These are phyloP conservation scores for Blastomyces parvus DNA, from an alignment of 2,329 filamentous ascomycete species.

Conservation along the genomic window DNA sequence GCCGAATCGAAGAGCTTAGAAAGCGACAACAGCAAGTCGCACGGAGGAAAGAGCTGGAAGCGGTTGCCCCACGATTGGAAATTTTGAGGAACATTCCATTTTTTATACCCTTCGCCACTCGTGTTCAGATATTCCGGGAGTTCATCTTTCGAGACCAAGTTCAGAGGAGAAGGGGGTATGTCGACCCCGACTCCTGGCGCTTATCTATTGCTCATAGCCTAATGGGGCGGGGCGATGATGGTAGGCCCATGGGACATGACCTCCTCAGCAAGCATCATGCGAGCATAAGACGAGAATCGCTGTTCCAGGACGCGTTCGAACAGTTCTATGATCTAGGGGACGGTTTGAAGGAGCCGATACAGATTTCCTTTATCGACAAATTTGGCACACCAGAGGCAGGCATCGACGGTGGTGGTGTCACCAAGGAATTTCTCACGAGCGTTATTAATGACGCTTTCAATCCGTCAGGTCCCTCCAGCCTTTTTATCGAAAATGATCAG, in stretches of 20 bases:
- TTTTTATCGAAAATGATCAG: constrained; percentile 77
- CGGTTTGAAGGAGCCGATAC: constrained; percentile 84
- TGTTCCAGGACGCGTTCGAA: constrained; percentile 78
- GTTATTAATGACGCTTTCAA: constrained; percentile 78
- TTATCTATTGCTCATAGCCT: constrained; percentile 45
- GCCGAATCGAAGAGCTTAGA: constrained; percentile 53
- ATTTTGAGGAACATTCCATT: constrained; percentile 95
- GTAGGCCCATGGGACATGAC: constrained; percentile 32
- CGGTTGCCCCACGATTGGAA: constrained; percentile 76
- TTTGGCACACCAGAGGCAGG: constrained; percentile 82
- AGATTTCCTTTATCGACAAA: constrained; percentile 90
- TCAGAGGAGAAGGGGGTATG: constrained; percentile 56
- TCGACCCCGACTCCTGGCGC: constrained; percentile 68
- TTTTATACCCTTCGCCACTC: constrained; percentile 82
- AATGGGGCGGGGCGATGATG: constrained; percentile 33
- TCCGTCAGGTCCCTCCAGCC: constrained; percentile 45
- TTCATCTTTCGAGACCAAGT: constrained; percentile 79
- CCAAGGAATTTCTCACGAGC: constrained; percentile 90
- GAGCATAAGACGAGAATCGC: constrained; percentile 63
- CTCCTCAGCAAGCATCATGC: constrained; percentile 57
- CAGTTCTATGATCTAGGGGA: constrained; percentile 75
- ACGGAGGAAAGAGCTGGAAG: constrained; percentile 62
- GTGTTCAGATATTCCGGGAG: constrained; percentile 86
- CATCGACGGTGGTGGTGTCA: constrained; percentile 93
- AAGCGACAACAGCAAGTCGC: constrained; percentile 57